These are phyloP conservation scores for Aspergillus puulaauensis DNA, from an alignment of 2,329 filamentous ascomycete genomes.

Conservation along the genomic window DNA sequence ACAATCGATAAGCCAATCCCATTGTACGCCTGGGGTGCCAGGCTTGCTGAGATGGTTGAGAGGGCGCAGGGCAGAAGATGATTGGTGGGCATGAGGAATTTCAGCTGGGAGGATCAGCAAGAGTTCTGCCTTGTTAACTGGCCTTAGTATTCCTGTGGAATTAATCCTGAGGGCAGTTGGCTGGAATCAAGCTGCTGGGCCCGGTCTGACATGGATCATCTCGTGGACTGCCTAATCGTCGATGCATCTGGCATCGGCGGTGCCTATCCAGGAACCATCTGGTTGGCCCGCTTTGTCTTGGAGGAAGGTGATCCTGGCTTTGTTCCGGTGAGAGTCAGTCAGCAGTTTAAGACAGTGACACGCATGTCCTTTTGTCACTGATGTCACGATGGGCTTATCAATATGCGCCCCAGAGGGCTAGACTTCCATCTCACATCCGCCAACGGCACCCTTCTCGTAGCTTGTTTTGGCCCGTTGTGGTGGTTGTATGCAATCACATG, in stretches of 20 bases:
- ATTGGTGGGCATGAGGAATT: slow-evolving; percentile 21
- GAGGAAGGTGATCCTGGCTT: slow-evolving; percentile 11
- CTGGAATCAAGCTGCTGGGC: too few relatives aligned
- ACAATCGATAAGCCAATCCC: slow-evolving; percentile 12
- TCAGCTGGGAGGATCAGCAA: slow-evolving; percentile 25
- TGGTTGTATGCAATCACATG: slow-evolving; percentile 5
- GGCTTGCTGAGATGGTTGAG: slow-evolving; percentile 2
- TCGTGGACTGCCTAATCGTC: not conserved
- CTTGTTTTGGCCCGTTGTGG: not conserved
- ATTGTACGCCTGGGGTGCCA: slow-evolving; percentile 2
- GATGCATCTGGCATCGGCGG: slow-evolving; percentile 6
- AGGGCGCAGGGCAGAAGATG: slow-evolving; percentile 10
- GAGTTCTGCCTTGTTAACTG: too few relatives aligned
- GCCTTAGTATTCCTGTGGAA: slow-evolving; percentile 15
- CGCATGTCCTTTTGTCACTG: slow-evolving; percentile 3
- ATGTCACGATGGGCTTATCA: slow-evolving; percentile 9
- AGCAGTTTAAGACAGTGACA: not conserved
- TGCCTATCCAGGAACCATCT: slow-evolving; percentile 4
- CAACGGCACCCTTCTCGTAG: slow-evolving; percentile 1
- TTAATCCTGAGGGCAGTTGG: slow-evolving; percentile 9
- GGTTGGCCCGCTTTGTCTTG: slow-evolving; percentile 6
- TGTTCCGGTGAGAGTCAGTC: not conserved
- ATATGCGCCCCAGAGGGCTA: not conserved
- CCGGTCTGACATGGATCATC: not conserved
- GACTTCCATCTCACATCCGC: not conserved